Evolutionary conservation across 176 grass and related monocot species (phyloP), one percentile per base, ranked within the genome.

Genomic region (Lolium rigidum): DNA sequence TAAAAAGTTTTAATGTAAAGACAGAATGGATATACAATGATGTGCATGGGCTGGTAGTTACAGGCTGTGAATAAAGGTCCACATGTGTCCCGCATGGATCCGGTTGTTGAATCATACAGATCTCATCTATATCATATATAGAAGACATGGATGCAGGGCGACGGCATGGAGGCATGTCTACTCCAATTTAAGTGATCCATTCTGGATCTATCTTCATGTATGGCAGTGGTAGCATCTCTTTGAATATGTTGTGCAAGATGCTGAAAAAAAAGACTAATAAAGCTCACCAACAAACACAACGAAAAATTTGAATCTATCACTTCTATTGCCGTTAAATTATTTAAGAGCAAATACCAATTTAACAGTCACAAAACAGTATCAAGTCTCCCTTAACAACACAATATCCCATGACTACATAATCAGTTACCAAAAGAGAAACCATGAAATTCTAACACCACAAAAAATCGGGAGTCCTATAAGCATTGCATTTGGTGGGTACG

Each of bases 161-260:
- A 41, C 2, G 39, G 6, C 39, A 41, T 41, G 39, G 39, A 41
- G 39, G 39, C 39, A 41, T 28, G 39, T 4, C 39, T 41, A 41
- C 39, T 41, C 39, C 39, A 41, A 41, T 3, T 41, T 1, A 41
- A 41, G 39, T 3, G 39, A 41, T 41, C 6, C 39, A 41, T 41
- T 41, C 39, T 41, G 39, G 39, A 41, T 41, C 39, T 41, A 41
- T 1, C 39, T 41, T 41, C 39, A 6, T 41, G 6, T 41, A 41
- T 41, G 39, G 56, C 54, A 83, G 83, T 86, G 70, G 52, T 41
- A 25, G 56, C 83, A 77, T 95, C 90, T 85, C 77, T 89, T 47
- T 88, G 80, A 82, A 98, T 80, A 74, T 60, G 87, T 82, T 91
- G 86, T 20, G 50, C 76, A 51, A 90, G 74, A 70, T 86, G 82